Conservation (phyloP, 768 basidiomycete genomes). For the Royoungia palumana region DNA sequence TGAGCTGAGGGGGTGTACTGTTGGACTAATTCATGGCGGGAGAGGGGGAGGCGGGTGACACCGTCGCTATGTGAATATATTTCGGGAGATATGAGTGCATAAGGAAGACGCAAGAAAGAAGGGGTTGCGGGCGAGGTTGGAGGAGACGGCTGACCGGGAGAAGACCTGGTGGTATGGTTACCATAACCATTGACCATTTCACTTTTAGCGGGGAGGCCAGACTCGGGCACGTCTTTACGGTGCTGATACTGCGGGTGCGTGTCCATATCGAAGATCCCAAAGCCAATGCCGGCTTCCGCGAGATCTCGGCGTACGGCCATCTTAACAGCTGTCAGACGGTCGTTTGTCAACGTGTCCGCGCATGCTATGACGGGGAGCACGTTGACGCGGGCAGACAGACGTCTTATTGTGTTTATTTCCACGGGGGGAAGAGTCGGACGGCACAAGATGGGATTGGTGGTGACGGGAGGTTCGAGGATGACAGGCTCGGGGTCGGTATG, state of each 20-base stretch:
- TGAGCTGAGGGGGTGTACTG: conserved; percentile 66
- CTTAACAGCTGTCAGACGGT: conserved; percentile 77
- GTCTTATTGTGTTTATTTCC: conserved; percentile 77
- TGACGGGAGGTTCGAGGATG: conserved; percentile 76
- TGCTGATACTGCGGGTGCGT: conserved; percentile 46
- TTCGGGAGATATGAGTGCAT: conserved; percentile 81
- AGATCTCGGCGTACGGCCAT: conserved; percentile 76
- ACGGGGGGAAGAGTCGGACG: conserved; percentile 63
- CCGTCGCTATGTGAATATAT: conserved; percentile 83
- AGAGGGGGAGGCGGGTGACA: conserved; percentile 50
- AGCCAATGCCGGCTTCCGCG: conserved; percentile 81
- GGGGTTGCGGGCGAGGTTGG: conserved; percentile 64
- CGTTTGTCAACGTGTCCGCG: conserved; percentile 78
- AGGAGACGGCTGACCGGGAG: conserved; percentile 53
- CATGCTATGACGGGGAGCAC: conserved; percentile 83
- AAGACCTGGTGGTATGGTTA: conserved; percentile 48
- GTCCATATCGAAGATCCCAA: conserved; percentile 85
- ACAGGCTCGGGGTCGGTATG: conserved; percentile 71
- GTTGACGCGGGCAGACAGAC: conserved; percentile 78
- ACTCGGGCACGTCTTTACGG: conserved; percentile 43
- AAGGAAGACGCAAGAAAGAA: conserved; percentile 67
- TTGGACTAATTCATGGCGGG: conserved; percentile 69
- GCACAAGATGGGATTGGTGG: conserved; percentile 65
- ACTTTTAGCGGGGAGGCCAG: conserved; percentile 42
- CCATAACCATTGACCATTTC: conserved; percentile 54